Evolutionary conservation across 169 alveolate genomes (phyloP).

Genomic region (Cryptosporidium viatorum): DNA sequence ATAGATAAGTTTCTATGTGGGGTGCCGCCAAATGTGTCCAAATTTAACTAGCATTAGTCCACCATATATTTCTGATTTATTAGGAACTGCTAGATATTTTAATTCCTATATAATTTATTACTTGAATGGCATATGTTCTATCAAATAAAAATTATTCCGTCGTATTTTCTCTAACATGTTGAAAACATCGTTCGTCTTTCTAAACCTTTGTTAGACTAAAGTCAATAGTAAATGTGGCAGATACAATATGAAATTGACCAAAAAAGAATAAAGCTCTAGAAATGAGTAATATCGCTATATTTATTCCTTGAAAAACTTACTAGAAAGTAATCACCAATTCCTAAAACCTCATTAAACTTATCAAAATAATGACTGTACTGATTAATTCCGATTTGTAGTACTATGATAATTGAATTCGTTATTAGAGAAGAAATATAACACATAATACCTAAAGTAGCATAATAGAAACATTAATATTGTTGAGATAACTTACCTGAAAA

Average conservation of each 20-base stretch:
- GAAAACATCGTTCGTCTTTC: not conserved
- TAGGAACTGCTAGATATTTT: not conserved
- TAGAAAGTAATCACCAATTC: conserved; percentile 49
- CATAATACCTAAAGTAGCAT: not conserved
- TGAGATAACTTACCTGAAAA: conserved; percentile 34
- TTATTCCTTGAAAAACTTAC: conserved; percentile 13
- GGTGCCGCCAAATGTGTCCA: conserved; percentile 40
- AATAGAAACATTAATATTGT: not conserved
- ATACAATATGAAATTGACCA: conserved; percentile 61
- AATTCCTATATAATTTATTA: not conserved
- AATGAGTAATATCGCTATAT: not conserved
- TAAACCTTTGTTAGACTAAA: not conserved
- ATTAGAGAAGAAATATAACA: not conserved
- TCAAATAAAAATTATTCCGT: not conserved
- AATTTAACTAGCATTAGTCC: not conserved
- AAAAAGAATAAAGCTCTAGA: conserved; percentile 42
- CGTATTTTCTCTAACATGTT: not conserved
- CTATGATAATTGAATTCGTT: not conserved
- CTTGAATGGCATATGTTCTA: not conserved
- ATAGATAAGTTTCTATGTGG: conserved; percentile 6
- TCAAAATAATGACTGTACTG: not conserved
- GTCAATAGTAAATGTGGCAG: not conserved
- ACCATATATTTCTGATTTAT: not conserved
- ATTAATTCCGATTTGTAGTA: not conserved
- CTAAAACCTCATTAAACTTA: not conserved